Base-by-base conservation (phyloP, 164 flowering plant species). In the Liquidambar formosana region DNA sequence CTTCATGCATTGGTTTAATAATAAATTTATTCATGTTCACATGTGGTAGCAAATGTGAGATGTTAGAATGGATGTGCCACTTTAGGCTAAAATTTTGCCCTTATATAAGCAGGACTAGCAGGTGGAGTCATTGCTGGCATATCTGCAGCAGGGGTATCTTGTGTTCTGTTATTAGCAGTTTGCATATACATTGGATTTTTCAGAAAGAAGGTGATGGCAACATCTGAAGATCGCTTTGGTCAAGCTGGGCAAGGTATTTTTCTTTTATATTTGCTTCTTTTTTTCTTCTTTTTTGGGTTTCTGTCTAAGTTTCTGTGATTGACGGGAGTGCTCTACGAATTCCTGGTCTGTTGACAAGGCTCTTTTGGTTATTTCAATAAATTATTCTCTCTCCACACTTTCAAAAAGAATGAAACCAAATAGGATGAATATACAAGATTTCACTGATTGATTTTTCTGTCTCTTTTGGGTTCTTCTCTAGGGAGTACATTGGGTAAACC, bases 41-140 rank as follows among this genome's bases (percentile, higher is more conserved):
- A 46, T 53, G 48, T 15, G n/a, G 43, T 26, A 14, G 3, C 56
- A 52, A 25, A 45, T 64, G 26, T 27, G 33, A 65, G 49, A 68
- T 62, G 48, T 8, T n/a, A 15, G 18, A 46, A n/a, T n/a, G n/a
- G n/a, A n/a, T n/a, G n/a, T n/a, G n/a, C n/a, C n/a, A n/a, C n/a
- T n/a, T n/a, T n/a, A n/a, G 62, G 68, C 72, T 75, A 66, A 67
- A 44, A 41, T 38, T 51, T 41, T 64, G 4, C 49, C 64, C 79
- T 25, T 59, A 12, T 65, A 65, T 68, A 65, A 82, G 76, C 88
- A 94, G 97, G 93, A 62, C 41, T 87, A 22, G 63, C 84, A 16
- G 71, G 76, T 49, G 93, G 93, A 60, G 88, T 67, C 27, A 79
- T 90, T 67, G 93, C 85, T 66, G 97, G 92, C 58, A 83, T 88